These are phyloP conservation scores for Fraxinus pennsylvanica DNA, from an alignment of 257 asterid genomes.

Conservation along the genomic window DNA sequence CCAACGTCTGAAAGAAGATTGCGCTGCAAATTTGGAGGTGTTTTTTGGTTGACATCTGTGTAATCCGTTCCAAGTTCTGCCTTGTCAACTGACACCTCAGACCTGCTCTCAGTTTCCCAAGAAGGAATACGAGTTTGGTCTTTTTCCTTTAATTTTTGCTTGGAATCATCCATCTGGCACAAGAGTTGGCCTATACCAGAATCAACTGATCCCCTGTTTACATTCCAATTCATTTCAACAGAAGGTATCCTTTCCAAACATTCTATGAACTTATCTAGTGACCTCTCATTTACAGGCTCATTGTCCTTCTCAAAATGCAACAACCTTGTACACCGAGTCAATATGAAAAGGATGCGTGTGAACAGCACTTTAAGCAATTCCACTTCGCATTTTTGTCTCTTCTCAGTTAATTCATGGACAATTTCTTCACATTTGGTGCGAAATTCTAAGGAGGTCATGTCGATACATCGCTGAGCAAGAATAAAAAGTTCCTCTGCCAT, in stretches of 20 bases:
- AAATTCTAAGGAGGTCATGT: conserved; percentile 68
- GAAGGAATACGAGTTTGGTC: conserved; percentile 34
- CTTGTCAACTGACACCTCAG: conserved; percentile 41
- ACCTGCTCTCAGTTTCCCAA: conserved; percentile 37
- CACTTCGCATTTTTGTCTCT: conserved; percentile 72
- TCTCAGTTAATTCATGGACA: conserved; percentile 77
- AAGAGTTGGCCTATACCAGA: conserved; percentile 36
- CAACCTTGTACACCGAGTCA: conserved; percentile 94
- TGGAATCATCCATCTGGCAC: conserved; percentile 36
- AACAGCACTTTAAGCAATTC: conserved; percentile 68
- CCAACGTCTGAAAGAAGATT: conserved; percentile 33
- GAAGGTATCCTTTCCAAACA: conserved; percentile 85
- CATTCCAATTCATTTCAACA: conserved; percentile 77
- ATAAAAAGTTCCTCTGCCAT: conserved; percentile 67
- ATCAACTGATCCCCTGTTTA: conserved; percentile 55
- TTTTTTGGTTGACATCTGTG: conserved; percentile 34
- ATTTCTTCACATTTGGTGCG: conserved; percentile 81
- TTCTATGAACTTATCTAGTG: conserved; percentile 73
- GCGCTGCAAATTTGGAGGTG: conserved; percentile 31
- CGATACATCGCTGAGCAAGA: conserved; percentile 68
- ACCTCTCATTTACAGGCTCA: conserved; percentile 73
- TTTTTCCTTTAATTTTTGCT: conserved; percentile 39
- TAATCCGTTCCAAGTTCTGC: conserved; percentile 32
- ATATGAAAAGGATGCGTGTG: conserved; percentile 88
- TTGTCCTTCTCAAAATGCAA: conserved; percentile 82